Conservation (phyloP, 495 filamentous ascomycete species). For the Daldinia grandis region DNA sequence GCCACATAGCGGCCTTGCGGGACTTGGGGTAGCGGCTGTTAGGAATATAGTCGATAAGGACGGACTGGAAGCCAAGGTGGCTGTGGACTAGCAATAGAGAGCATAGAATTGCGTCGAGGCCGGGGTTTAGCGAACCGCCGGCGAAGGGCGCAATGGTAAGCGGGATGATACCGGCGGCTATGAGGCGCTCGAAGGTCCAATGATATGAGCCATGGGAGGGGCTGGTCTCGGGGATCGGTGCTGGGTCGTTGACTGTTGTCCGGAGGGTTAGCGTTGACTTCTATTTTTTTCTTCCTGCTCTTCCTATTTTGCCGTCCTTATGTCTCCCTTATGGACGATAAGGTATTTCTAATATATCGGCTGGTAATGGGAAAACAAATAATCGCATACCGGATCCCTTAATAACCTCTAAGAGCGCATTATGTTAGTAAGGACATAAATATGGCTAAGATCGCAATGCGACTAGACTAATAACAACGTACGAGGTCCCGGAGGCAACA, state of each 20-base stretch:
- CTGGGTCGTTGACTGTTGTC: constrained; percentile 83
- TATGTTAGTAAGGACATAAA: constrained; percentile 42
- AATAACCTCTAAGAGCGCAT: constrained; percentile 67
- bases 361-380: constrained; percentile 4
- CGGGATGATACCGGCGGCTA: constrained; percentile 81
- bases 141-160: constrained; percentile 92
- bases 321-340: background rate
- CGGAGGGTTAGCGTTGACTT: constrained; percentile 35
- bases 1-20: constrained; percentile 72
- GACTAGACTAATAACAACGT: constrained; percentile 44
- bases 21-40: constrained; percentile 70
- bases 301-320: background rate
- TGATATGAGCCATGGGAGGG: constrained; percentile 93
- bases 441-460: constrained; percentile 38
- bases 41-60: constrained; percentile 93
- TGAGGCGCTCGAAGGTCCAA: constrained; percentile 92
- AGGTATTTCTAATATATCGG: constrained; percentile 4
- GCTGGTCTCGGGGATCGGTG: constrained; percentile 71
- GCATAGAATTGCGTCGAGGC: constrained; percentile 85
- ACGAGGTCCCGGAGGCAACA: constrained; percentile 77
- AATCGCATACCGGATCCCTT: constrained; percentile 76
- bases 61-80: constrained; percentile 90
- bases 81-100: constrained; percentile 87
- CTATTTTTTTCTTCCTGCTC: background rate
- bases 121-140: constrained; percentile 86